These are phyloP conservation scores for Zostera marina DNA, from an alignment of 116 monocot genomes.

Conservation along the genomic window DNA sequence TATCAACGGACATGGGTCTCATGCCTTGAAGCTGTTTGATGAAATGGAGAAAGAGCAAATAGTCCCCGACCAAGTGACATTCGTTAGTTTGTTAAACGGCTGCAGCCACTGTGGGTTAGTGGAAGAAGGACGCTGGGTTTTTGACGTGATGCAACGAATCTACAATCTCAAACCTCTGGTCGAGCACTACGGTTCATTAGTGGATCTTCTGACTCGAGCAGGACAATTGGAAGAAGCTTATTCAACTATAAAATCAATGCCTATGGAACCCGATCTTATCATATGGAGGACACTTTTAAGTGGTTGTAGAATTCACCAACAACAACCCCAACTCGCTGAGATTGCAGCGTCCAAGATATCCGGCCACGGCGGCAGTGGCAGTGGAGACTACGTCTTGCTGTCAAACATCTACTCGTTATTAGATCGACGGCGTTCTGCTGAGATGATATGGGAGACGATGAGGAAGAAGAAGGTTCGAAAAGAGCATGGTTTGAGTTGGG, in stretches of 20 bases:
- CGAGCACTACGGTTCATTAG: conserved; percentile 44
- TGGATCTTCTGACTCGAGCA: conserved; percentile 40
- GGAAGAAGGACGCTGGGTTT: conserved; percentile 24
- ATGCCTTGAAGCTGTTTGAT: conserved; percentile 19
- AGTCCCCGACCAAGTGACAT: conserved; percentile 36
- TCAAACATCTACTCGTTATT: conserved; percentile 29
- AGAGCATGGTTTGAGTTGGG: conserved; percentile 43
- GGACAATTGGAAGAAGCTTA: conserved; percentile 45
- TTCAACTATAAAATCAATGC: conserved; percentile 24
- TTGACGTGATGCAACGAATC: conserved; percentile 19
- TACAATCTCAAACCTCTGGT: conserved; percentile 30
- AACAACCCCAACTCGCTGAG: conserved; percentile 21
- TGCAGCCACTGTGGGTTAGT: conserved; percentile 49
- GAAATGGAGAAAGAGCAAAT: conserved; percentile 27
- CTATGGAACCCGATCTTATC: conserved; percentile 27
- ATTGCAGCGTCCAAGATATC: conserved; percentile 11
- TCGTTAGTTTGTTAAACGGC: conserved; percentile 36
- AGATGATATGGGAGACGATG: conserved; percentile 36
- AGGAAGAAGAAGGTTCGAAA: conserved; percentile 26
- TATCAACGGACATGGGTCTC: conserved; percentile 24
- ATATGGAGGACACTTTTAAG: conserved; percentile 57
- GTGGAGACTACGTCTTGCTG: conserved; percentile 38
- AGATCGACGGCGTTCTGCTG: conserved; percentile 21
- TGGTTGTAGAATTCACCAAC: conserved; percentile 28
- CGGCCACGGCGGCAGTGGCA: conserved; percentile 12